Percentiles rank a stretch among this genome's conserved stretches.
These are phyloP conservation scores for Scenedesmus sp. DNA, from an alignment of 163 green algal genomes.

Conservation along the genomic window DNA sequence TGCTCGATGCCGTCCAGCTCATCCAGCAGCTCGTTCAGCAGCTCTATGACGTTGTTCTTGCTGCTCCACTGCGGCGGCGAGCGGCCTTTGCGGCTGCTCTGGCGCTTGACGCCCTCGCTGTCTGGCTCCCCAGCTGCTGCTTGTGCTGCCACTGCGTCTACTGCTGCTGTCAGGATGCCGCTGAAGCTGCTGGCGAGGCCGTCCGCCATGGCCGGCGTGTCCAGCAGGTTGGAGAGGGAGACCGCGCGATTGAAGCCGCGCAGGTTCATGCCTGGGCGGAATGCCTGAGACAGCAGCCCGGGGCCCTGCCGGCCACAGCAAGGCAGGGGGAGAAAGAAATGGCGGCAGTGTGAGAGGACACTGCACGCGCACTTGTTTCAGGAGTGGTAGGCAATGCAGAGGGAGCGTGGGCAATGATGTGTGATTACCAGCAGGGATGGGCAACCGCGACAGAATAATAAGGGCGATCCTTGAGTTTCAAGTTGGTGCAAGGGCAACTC, in stretches of 20 bases:
- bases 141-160: slow-evolving; percentile 48
- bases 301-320: neutral
- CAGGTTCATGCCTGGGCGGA: slow-evolving; percentile 33
- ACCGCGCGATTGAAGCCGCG: slow-evolving; percentile 62
- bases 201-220: slow-evolving; percentile 57
- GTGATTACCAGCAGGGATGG: too few relatives aligned
- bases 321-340: neutral
- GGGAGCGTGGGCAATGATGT: neutral
- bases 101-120: neutral
- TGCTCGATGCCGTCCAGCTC: slow-evolving; percentile 92
- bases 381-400: too few relatives aligned
- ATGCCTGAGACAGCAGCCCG: slow-evolving; percentile 71
- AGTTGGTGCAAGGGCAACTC: neutral
- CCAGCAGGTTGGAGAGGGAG: slow-evolving; percentile 91
- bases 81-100: neutral
- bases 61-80: slow-evolving; percentile 72
- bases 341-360: too few relatives aligned
- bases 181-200: slow-evolving; percentile 21
- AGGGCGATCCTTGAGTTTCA: too few relatives aligned
- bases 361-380: too few relatives aligned
- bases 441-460: too few relatives aligned
- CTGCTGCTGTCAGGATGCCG: slow-evolving; percentile 26
- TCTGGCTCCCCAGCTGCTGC: slow-evolving; percentile 42
- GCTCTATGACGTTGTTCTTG: slow-evolving; percentile 92
- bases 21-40: slow-evolving; percentile 96